phyloP scores from a whole-genome alignment of 495 filamentous ascomycete species.

The Entonaema liquescens region DNA sequence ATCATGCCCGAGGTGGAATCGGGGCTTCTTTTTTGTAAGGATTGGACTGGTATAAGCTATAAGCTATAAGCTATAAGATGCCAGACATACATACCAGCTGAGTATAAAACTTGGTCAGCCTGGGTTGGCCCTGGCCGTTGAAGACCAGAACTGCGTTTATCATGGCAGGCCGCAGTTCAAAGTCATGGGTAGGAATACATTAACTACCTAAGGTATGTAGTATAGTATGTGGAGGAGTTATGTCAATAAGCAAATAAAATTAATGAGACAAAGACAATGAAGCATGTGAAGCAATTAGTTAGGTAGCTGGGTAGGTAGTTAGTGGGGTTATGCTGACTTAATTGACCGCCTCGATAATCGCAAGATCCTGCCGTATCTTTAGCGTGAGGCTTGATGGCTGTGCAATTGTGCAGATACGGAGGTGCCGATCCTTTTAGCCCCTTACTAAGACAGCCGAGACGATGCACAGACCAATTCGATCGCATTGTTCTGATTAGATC shows the following conservation, averaged over 20 bases:
- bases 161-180: slow-evolving; percentile 62
- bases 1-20: background rate
- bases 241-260: background rate
- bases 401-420: slow-evolving; percentile 5
- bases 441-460: background rate
- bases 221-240: background rate
- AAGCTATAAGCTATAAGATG: background rate
- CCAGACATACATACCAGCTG: slow-evolving; percentile 73
- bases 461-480: background rate
- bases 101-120: slow-evolving; percentile 98
- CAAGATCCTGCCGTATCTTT: background rate
- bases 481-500: background rate
- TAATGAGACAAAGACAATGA: background rate
- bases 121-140: slow-evolving; percentile 96
- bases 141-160: slow-evolving; percentile 99
- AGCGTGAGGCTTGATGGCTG: background rate
- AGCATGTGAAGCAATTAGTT: background rate
- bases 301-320: background rate
- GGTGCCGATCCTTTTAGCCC: background rate
- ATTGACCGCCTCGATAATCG: background rate
- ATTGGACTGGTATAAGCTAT: background rate
- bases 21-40: background rate
- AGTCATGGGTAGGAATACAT: slow-evolving; percentile 10
- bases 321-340: background rate
- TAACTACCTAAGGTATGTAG: background rate